Base-by-base conservation (phyloP, 2,329 filamentous ascomycete genomes). In the Escovopsis sp. region DNA sequence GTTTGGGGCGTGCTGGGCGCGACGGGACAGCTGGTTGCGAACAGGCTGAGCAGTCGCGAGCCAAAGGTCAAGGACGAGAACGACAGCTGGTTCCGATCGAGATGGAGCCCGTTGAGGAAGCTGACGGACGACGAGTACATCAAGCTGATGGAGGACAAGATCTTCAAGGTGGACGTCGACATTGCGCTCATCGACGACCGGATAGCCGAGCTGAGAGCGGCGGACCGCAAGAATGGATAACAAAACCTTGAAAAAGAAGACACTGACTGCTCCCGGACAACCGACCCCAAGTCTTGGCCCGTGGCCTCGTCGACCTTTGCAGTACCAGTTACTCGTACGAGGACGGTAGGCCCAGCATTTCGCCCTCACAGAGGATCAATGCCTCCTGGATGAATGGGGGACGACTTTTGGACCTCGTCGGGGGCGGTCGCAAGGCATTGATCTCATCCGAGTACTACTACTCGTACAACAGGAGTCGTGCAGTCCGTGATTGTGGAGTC, bases 181-280 rank as follows among this genome's bases (percentile, higher is more conserved):
- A 86, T 91, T 57, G 78, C 83, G 0, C 58, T 91, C 5, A 67
- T 89, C 31, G 83, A 91, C 52, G 84, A 89, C 41, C 77, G 76
- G 53, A 84, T 91, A 49, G 71, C 55, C 2, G 57, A 61, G 36
- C 40, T 67, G 15, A 47, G 51, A 41, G 43, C 44, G 16, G 39
- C 41, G 8, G 42, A 45, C 24, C 11, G 24, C 25, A 38, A 10
- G 31, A 42, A 12, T 4, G 29, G 27, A 37, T 43, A 11, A 38
- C 20, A 12, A 40, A 24, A 30, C 8, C 13, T 43, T 11, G 27
- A 11, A 30, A 4, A 11, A 30, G 27, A 5, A 27, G n/a, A n/a
- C n/a, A n/a, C n/a, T n/a, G n/a, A n/a, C n/a, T n/a, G n/a, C n/a
- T 3, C 20, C 4, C 20, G 20, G 20, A 20, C 20, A 20, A 20